phyloP scores from a whole-genome alignment of 148 eudicot species.

The Talinum fruticosum region DNA sequence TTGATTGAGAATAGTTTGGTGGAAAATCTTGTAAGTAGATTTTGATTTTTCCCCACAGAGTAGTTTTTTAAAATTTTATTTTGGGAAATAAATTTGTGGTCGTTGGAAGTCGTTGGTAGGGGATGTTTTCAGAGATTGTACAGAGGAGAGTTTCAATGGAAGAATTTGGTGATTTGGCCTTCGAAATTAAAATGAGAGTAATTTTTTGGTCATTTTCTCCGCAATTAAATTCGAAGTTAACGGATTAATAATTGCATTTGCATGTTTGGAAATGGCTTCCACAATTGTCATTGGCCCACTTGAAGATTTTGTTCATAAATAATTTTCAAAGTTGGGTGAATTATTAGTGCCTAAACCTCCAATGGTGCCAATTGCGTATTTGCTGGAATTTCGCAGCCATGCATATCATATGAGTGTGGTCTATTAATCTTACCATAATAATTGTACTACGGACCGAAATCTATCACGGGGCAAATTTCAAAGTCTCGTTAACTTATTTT shows the following conservation, averaged over 20 bases:
- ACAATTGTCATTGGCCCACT: neutral
- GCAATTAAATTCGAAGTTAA: neutral
- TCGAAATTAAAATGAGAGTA: too few species aligned
- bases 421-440: too few species aligned
- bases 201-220: neutral
- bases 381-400: neutral
- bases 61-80: neutral
- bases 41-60: neutral
- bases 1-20: neutral
- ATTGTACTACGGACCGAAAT: too few species aligned
- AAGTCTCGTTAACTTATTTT: too few species aligned
- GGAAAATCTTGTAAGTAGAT: neutral
- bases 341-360: neutral
- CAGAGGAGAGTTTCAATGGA: constrained; percentile 3
- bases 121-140: constrained; percentile 15
- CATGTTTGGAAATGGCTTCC: too few species aligned
- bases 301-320: neutral
- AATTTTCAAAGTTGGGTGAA: neutral
- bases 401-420: too few species aligned
- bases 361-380: neutral
- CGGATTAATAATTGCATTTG: neutral
- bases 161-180: constrained; percentile 1
- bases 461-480: too few species aligned
- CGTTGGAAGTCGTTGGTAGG: neutral
- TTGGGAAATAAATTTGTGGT: neutral